Conservation (phyloP, 345 rosid genomes). For the Eutrema heterophyllum region DNA sequence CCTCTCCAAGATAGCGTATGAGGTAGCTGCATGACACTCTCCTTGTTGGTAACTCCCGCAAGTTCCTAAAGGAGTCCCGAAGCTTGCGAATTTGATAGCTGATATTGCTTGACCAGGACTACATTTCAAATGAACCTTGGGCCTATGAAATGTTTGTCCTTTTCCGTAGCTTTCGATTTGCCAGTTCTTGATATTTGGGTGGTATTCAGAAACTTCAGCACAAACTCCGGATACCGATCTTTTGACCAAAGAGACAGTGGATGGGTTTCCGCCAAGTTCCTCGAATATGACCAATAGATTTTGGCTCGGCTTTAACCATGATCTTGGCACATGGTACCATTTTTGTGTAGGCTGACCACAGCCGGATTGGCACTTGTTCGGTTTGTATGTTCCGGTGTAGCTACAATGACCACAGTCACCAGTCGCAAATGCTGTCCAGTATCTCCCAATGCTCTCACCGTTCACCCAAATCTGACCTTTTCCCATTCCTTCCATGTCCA, state of each 20-base stretch:
- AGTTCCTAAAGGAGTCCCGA: constrained; percentile 95
- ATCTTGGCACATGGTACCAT: constrained; percentile 90
- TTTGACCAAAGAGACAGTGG: constrained; percentile 70
- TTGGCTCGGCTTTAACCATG: constrained; percentile 87
- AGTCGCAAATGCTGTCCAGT: constrained; percentile 84
- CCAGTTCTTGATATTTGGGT: constrained; percentile 95
- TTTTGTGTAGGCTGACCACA: constrained; percentile 94
- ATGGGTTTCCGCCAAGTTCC: constrained; percentile 93
- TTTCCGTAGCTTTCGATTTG: constrained; percentile 96
- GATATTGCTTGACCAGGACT: constrained; percentile 73
- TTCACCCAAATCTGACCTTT: constrained; percentile 98
- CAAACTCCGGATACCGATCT: constrained; percentile 78
- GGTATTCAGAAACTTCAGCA: constrained; percentile 86
- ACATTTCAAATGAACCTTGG: constrained; percentile 86
- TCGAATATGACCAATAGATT: constrained; percentile 87
- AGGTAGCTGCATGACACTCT: constrained; percentile 77
- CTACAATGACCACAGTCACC: constrained; percentile 78
- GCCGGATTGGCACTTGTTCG: constrained; percentile 78
- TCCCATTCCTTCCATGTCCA: constrained; percentile 97
- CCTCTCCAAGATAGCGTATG: constrained; percentile 74
- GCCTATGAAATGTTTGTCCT: constrained; percentile 75
- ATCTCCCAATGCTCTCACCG: constrained; percentile 89
- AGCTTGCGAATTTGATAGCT: constrained; percentile 92
- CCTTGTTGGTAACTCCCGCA: constrained; percentile 97
- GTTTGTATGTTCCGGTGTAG: constrained; percentile 74